Evolutionary conservation across 768 basidiomycete genomes (phyloP).

Genomic region (Suillus spraguei): DNA sequence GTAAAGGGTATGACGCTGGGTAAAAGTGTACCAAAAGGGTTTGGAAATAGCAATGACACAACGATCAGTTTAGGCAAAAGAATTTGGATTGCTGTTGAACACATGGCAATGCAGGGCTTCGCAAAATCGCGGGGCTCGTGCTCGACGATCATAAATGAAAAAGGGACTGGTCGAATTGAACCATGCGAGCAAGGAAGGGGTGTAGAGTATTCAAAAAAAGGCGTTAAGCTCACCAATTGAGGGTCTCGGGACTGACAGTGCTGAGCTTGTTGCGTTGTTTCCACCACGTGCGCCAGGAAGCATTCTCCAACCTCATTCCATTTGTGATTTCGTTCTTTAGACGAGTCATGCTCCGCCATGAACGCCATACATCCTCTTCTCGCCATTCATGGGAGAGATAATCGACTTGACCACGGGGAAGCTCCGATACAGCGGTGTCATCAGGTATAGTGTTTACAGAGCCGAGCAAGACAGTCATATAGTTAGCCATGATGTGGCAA

Average conservation of each 20-base stretch:
- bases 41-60: slow-evolving; percentile 11
- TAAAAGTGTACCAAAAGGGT: slow-evolving; percentile 1
- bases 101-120: slow-evolving; percentile 10
- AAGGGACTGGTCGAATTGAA: not conserved
- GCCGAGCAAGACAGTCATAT: slow-evolving; percentile 69
- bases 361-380: slow-evolving; percentile 97
- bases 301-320: slow-evolving; percentile 93
- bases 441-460: slow-evolving; percentile 68
- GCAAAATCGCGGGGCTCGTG: not conserved
- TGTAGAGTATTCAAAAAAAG: slow-evolving; percentile 10
- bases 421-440: slow-evolving; percentile 79
- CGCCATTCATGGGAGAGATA: slow-evolving; percentile 98
- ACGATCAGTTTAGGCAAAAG: slow-evolving; percentile 5
- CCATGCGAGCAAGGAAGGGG: slow-evolving; percentile 8
- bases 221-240: slow-evolving; percentile 81
- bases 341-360: slow-evolving; percentile 98
- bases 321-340: slow-evolving; percentile 99
- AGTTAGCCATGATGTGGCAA: slow-evolving; percentile 53
- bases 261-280: slow-evolving; percentile 96
- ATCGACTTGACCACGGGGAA: slow-evolving; percentile 93
- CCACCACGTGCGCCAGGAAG: slow-evolving; percentile 99
- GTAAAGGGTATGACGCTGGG: not conserved
- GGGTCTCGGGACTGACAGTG: slow-evolving; percentile 94
- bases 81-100: not conserved
- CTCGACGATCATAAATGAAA: slow-evolving; percentile 15